Conservation (phyloP, 2,329 filamentous ascomycete genomes). For the Phialocephala sp. region DNA sequence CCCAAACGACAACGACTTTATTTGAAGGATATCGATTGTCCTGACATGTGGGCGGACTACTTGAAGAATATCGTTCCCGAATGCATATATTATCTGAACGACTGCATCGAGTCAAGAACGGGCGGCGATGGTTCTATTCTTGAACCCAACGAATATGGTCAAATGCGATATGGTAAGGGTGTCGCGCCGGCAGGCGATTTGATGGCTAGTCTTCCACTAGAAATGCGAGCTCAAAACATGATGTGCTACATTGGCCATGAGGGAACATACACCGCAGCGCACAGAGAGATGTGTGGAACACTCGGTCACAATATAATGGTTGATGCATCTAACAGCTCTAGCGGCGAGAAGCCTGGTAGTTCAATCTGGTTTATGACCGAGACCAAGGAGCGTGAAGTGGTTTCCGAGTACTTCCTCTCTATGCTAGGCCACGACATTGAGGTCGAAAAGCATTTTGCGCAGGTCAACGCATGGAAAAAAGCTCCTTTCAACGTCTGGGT, state of each 20-base stretch:
- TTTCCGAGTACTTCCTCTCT: slow-evolving; percentile 92
- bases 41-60: slow-evolving; percentile 81
- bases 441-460: slow-evolving; percentile 95
- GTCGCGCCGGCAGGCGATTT: slow-evolving; percentile 80
- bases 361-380: slow-evolving; percentile 99
- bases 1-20: slow-evolving; percentile 86
- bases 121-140: slow-evolving; percentile 60
- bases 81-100: slow-evolving; percentile 88
- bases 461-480: slow-evolving; percentile 93
- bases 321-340: slow-evolving; percentile 75
- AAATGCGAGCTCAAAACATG: slow-evolving; percentile 93
- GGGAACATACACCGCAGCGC: slow-evolving; percentile 93
- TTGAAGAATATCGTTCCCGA: slow-evolving; percentile 79
- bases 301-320: slow-evolving; percentile 99
- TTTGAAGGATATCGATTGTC: slow-evolving; percentile 96
- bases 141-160: slow-evolving; percentile 48
- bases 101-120: slow-evolving; percentile 66
- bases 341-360: slow-evolving; percentile 82
- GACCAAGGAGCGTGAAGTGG: slow-evolving; percentile 85
- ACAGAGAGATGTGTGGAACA: slow-evolving; percentile 97
- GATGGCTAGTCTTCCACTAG: slow-evolving; percentile 87
- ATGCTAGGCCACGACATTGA: slow-evolving; percentile 95
- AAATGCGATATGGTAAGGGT: slow-evolving; percentile 49
- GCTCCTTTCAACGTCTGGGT: slow-evolving; percentile 93
- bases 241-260: slow-evolving; percentile 99